A percentile compares a stretch with the other conserved stretches of the same genome.
These are phyloP conservation scores for Phytophthora sojae DNA, from an alignment of 352 stramenopile species.

Conservation along the genomic window DNA sequence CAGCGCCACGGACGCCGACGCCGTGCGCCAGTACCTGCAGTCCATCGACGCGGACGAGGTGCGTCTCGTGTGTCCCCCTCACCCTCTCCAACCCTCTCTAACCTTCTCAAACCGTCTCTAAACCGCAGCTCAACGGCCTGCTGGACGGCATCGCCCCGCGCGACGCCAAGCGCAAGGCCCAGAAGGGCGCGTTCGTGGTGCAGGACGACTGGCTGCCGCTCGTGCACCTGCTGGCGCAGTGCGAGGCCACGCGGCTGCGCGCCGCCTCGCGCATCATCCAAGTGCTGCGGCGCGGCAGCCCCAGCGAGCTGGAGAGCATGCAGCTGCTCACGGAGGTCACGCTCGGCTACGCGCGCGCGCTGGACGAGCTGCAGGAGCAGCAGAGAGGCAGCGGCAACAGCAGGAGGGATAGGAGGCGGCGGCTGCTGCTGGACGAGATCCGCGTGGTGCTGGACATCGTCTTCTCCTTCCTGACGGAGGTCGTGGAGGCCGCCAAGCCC, in stretches of 20 bases:
- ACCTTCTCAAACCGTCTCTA: background rate
- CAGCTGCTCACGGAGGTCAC: constrained; percentile 83
- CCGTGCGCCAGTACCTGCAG: constrained; percentile 68
- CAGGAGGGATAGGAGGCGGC: background rate
- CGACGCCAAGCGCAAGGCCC: constrained; percentile 23
- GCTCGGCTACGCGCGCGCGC: constrained; percentile 62
- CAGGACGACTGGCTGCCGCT: constrained; percentile 51
- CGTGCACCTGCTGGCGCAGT: constrained; percentile 30
- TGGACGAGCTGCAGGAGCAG: constrained; percentile 42
- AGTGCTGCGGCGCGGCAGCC: constrained; percentile 56
- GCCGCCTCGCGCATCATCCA: constrained; percentile 67
- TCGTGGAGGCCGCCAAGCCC: constrained; percentile 36
- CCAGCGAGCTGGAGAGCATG: constrained; percentile 76
- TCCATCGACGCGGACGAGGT: constrained; percentile 65
- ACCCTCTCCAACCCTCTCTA: background rate
- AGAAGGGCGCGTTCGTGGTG: constrained; percentile 34
- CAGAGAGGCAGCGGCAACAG: background rate
- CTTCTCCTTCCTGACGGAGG: constrained; percentile 61
- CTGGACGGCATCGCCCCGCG: constrained; percentile 61
- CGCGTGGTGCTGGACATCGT: constrained; percentile 59
- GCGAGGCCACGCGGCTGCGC: constrained; percentile 56
- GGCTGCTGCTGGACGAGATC: constrained; percentile 55
- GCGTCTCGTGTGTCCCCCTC: background rate
- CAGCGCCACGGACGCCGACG: constrained; percentile 64
- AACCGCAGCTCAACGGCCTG: constrained; percentile 59